These are phyloP conservation scores for Oryza brachyantha DNA, from an alignment of 176 grass and related monocot species.

Conservation along the genomic window DNA sequence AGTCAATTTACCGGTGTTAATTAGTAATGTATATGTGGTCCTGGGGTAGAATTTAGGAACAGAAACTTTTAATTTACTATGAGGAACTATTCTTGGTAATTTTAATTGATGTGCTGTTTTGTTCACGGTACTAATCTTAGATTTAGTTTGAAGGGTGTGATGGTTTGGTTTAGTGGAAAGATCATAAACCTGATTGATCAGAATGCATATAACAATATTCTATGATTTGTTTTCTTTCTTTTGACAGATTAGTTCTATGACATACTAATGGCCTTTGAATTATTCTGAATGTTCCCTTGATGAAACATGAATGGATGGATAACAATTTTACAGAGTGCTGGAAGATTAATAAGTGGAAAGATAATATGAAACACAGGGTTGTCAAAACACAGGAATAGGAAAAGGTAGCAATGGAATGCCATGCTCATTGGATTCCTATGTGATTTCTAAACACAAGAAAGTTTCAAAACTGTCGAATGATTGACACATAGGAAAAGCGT, in stretches of 20 bases:
- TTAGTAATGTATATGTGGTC: not conserved
- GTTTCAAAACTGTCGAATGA: no score
- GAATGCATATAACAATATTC: not conserved
- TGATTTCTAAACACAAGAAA: no score
- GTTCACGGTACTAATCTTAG: not conserved
- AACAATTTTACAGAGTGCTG: not conserved
- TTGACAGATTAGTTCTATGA: not conserved
- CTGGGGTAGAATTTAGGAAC: not conserved
- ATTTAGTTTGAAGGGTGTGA: not conserved
- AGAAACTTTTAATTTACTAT: not conserved
- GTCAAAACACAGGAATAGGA: no score
- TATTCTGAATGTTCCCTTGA: not conserved
- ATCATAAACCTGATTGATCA: not conserved
- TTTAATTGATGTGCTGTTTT: not conserved
- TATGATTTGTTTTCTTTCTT: not conserved
- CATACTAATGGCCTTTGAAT: not conserved
- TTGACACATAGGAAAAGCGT: no score
- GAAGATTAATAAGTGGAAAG: not conserved
- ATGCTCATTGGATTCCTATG: no score
- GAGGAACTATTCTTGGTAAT: not conserved
- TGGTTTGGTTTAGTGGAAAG: not conserved
- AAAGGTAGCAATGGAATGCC: no score
- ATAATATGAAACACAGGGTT: no score
- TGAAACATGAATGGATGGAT: not conserved
- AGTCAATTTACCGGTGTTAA: not conserved